Percentiles rank a stretch among this genome's conserved stretches.
phyloP scores from a whole-genome alignment of 495 filamentous ascomycete genomes.

The Aspergillus saccharolyticus region DNA sequence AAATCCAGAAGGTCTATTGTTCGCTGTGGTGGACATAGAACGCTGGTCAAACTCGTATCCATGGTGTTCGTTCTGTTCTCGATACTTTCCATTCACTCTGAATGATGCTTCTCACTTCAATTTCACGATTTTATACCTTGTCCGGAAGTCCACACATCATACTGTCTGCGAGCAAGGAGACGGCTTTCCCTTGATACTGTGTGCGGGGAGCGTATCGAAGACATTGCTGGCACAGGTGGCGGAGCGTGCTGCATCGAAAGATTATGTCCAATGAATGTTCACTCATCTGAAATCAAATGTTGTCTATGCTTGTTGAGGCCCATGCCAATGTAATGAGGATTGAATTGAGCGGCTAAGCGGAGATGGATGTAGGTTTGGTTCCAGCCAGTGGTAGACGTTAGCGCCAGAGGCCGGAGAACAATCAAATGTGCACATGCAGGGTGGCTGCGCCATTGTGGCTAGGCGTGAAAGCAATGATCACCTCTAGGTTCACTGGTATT shows the following conservation, averaged over 20 bases:
- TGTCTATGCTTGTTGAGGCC: neutral
- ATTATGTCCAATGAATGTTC: neutral
- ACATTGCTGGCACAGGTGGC: too few relatives aligned
- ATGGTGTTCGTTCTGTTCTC: neutral
- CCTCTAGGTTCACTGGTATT: too few relatives aligned
- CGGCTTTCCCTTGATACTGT: too few relatives aligned
- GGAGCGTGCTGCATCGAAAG: neutral
- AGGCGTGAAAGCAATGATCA: neutral
- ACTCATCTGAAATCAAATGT: neutral
- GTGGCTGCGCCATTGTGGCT: neutral
- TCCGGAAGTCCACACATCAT: too few relatives aligned
- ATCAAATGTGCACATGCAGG: neutral
- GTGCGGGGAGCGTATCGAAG: too few relatives aligned
- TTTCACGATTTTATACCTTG: too few relatives aligned
- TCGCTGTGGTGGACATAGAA: neutral
- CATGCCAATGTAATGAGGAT: neutral
- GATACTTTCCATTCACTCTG: neutral
- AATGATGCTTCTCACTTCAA: neutral
- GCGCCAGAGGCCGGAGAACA: neutral
- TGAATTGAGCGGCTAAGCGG: neutral
- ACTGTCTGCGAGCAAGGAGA: too few relatives aligned
- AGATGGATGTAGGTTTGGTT: neutral
- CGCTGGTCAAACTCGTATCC: neutral
- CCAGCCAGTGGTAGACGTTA: neutral
- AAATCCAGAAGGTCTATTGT: neutral